These are phyloP conservation scores for Dittrichia graveolens DNA, from an alignment of 129 eudicot species.

Conservation along the genomic window DNA sequence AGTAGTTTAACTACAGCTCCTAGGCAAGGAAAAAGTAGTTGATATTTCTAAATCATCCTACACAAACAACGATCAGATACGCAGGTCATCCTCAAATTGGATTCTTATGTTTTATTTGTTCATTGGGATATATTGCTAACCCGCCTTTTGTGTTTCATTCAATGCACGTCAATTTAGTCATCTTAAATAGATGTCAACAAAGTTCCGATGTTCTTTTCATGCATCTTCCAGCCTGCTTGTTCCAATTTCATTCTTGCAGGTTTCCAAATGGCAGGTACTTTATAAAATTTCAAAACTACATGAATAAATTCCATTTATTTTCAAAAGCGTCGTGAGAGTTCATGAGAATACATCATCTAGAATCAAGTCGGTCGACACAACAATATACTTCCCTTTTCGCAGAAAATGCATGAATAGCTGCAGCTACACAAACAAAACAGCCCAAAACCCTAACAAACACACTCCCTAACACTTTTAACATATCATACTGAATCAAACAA, in stretches of 20 bases:
- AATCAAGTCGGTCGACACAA: neutral
- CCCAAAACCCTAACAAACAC: conserved; percentile 27
- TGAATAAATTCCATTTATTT: neutral
- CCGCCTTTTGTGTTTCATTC: neutral
- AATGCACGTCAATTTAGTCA: neutral
- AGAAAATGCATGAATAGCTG: neutral
- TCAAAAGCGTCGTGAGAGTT: conserved; percentile 2
- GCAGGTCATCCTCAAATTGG: neutral
- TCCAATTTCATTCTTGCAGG: no score
- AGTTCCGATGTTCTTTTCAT: neutral
- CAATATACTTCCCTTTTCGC: neutral
- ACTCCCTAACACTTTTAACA: conserved; percentile 6
- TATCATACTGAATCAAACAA: conserved; percentile 7
- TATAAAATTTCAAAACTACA: neutral
- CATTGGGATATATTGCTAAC: neutral
- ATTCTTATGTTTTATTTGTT: neutral
- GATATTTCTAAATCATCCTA: neutral
- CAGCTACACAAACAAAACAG: conserved; percentile 1
- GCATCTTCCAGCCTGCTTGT: neutral
- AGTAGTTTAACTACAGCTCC: no score
- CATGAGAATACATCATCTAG: neutral
- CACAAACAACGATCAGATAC: neutral
- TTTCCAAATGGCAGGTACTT: neutral
- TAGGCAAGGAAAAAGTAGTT: neutral
- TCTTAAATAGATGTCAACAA: neutral